phyloP scores from a whole-genome alignment of 2,329 filamentous ascomycete species.

The Periconia sp. region DNA sequence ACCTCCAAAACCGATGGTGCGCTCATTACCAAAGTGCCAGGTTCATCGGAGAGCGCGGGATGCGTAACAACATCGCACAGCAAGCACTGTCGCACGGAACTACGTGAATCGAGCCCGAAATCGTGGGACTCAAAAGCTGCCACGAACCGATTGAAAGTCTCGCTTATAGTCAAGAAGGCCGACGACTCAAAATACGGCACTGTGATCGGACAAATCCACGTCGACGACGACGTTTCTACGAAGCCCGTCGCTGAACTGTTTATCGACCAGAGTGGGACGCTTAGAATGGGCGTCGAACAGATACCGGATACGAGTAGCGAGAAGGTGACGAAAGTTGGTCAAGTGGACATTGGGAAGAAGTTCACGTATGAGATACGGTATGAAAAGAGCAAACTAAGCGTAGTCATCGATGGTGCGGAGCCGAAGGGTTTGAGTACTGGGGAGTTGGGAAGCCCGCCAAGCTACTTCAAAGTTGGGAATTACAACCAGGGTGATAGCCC shows the following conservation, averaged over 20 bases:
- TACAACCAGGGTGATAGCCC: conserved; percentile 28
- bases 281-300: conserved; percentile 50
- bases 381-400: conserved; percentile 36
- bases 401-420: conserved; percentile 17
- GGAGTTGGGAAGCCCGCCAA: conserved; percentile 17
- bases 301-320: conserved; percentile 39
- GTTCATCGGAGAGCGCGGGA: conserved; percentile 33
- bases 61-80: conserved; percentile 51
- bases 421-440: conserved; percentile 21
- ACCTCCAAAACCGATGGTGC: conserved; percentile 40
- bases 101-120: conserved; percentile 42
- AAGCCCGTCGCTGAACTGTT: conserved; percentile 53
- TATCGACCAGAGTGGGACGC: conserved; percentile 40
- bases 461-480: conserved; percentile 33
- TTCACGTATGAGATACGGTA: conserved; percentile 51
- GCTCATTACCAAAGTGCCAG: conserved; percentile 50
- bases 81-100: conserved; percentile 52
- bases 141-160: conserved; percentile 42
- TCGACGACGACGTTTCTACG: conserved; percentile 41
- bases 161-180: conserved; percentile 35
- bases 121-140: conserved; percentile 44
- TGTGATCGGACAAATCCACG: conserved; percentile 50
- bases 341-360: conserved; percentile 37
- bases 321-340: conserved; percentile 37
- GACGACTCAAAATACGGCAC: conserved; percentile 45